A percentile compares a stretch with the other conserved stretches of the same genome.
These are phyloP conservation scores for Aspergillus pseudoviridinutans DNA, from an alignment of 2,329 filamentous ascomycete species.

Conservation along the genomic window DNA sequence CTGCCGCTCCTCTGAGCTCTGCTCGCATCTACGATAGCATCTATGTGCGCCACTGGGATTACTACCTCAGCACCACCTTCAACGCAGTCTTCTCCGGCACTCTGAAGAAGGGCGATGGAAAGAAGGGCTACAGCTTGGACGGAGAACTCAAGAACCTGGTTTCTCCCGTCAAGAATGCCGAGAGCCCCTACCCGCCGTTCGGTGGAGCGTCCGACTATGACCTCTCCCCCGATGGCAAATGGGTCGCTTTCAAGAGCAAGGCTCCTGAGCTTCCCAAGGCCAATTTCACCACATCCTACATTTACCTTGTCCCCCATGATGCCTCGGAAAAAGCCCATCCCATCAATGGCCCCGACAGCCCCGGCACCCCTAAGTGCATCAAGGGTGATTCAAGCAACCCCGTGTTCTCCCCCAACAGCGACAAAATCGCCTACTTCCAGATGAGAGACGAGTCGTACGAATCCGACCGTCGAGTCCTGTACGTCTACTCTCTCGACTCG, in stretches of 20 bases:
- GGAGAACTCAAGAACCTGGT: constrained; percentile 53
- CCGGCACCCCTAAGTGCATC: constrained; percentile 48
- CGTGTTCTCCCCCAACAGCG: constrained; percentile 70
- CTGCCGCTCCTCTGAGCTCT: constrained; percentile 57
- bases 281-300: constrained; percentile 74
- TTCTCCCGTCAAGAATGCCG: constrained; percentile 41
- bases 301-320: constrained; percentile 67
- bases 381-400: constrained; percentile 60
- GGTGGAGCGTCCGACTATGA: constrained; percentile 80
- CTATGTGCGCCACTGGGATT: constrained; percentile 80
- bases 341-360: constrained; percentile 41
- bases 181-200: constrained; percentile 56
- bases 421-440: constrained; percentile 68
- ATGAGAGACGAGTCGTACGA: constrained; percentile 79
- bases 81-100: constrained; percentile 71
- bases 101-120: constrained; percentile 44
- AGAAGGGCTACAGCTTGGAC: constrained; percentile 41
- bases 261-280: constrained; percentile 39
- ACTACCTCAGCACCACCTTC: constrained; percentile 65
- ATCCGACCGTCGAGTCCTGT: constrained; percentile 61
- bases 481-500: constrained; percentile 36
- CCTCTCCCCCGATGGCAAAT: constrained; percentile 42
- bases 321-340: constrained; percentile 52
- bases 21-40: constrained; percentile 70
- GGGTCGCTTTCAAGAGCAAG: constrained; percentile 42